phyloP scores from a whole-genome alignment of 805 yeast species.

The Maudiozyma bulderi region DNA sequence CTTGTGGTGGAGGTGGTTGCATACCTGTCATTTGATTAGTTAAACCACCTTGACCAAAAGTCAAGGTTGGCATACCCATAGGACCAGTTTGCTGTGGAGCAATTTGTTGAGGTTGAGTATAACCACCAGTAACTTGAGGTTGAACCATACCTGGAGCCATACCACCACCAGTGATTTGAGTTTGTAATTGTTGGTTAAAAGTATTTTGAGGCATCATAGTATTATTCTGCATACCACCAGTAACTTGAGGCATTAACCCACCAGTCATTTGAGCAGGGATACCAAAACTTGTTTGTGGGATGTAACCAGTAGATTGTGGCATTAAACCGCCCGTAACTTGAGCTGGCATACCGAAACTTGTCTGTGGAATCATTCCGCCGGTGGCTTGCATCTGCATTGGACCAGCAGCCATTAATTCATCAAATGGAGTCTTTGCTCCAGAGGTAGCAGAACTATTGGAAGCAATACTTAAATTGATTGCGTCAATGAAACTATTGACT shows the following conservation, averaged over 20 bases:
- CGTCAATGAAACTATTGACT: conserved; percentile 82
- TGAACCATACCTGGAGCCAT: conserved; percentile 30
- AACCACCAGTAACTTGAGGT: conserved; percentile 32
- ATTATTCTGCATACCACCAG: conserved; percentile 33
- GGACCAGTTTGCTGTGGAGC: conserved; percentile 28
- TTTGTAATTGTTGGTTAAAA: conserved; percentile 34
- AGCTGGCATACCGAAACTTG: conserved; percentile 25
- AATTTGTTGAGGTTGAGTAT: conserved; percentile 32
- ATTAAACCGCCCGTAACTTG: conserved; percentile 19
- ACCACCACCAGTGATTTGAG: conserved; percentile 28
- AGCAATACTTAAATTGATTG: conserved; percentile 69
- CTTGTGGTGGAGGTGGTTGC: conserved; percentile 15
- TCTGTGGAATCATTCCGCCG: conserved; percentile 32
- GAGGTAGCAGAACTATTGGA: conserved; percentile 30
- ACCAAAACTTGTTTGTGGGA: conserved; percentile 31
- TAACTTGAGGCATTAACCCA: conserved; percentile 25
- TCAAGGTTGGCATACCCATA: conserved; percentile 32
- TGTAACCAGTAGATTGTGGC: conserved; percentile 15
- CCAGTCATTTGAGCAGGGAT: conserved; percentile 19
- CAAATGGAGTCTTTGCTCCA: conserved; percentile 33
- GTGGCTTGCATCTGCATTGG: conserved; percentile 27
- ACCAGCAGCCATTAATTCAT: conserved; percentile 24
- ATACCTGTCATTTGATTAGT: conserved; percentile 32
- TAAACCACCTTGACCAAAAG: conserved; percentile 30
- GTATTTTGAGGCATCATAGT: conserved; percentile 33